Conservation (phyloP, 78 protist species). For the Acrasis kona region DNA sequence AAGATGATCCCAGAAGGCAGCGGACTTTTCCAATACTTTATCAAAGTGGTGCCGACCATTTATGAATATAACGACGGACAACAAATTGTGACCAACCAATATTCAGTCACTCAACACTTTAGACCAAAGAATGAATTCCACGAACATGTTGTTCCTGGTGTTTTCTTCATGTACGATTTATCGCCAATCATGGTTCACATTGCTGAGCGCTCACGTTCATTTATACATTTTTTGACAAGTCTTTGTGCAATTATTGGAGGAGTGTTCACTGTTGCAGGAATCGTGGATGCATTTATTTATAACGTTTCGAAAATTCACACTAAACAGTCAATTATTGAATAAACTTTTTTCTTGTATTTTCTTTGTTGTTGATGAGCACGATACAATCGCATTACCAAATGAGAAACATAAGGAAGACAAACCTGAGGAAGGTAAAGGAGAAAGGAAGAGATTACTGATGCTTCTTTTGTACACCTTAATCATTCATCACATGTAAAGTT, state of each 20-base stretch:
- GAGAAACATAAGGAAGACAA: too few species aligned
- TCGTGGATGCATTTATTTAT: constrained; percentile 63
- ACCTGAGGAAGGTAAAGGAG: too few species aligned
- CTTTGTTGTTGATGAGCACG: too few species aligned
- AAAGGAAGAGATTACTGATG: too few species aligned
- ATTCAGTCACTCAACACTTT: constrained; percentile 73
- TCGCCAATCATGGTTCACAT: constrained; percentile 77
- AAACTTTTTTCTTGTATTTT: too few species aligned
- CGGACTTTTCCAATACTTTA: constrained; percentile 75
- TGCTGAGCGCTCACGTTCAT: constrained; percentile 41
- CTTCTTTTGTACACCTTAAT: too few species aligned
- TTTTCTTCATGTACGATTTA: constrained; percentile 84
- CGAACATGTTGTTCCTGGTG: constrained; percentile 34
- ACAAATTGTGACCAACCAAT: constrained; percentile 70
- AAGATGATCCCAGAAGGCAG: constrained; percentile 17
- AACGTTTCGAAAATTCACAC: constrained; percentile 16
- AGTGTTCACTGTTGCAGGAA: constrained; percentile 82
- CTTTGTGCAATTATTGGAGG: constrained; percentile 93
- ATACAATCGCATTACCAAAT: too few species aligned
- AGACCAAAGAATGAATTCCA: constrained; percentile 18
- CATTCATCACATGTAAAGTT: too few species aligned
- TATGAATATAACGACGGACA: constrained; percentile 32
- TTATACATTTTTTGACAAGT: constrained; percentile 71
- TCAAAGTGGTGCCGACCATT: constrained; percentile 84
- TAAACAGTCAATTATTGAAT: constrained; percentile 44